phyloP scores from a whole-genome alignment of 2,329 filamentous ascomycete species.

The Thyridium curvatum region DNA sequence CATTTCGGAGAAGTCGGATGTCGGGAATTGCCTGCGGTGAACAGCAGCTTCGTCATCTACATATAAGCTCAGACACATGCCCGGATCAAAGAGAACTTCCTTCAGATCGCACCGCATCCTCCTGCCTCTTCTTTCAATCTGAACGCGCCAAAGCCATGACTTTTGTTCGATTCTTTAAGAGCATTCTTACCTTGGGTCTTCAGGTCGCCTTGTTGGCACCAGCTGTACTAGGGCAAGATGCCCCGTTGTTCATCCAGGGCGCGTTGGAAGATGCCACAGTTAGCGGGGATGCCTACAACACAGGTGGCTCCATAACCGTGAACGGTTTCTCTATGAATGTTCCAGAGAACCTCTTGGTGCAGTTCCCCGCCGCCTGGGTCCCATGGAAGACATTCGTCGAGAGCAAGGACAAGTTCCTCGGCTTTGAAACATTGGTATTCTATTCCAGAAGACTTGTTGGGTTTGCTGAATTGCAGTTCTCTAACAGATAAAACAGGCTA shows the following conservation, averaged over 20 bases:
- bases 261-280: constrained; percentile 22
- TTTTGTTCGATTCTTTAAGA: no score
- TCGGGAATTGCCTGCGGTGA: no score
- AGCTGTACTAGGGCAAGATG: constrained; percentile 10
- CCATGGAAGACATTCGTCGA: constrained; percentile 32
- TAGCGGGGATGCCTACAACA: constrained; percentile 30
- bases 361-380: constrained; percentile 39
- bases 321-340: constrained; percentile 37
- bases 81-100: no score
- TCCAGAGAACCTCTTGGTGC: constrained; percentile 41
- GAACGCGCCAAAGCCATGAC: no score
- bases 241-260: constrained; percentile 24
- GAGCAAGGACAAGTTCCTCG: constrained; percentile 20
- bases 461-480: no score
- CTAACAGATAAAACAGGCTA: constrained; percentile 16
- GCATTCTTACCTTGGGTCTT: no score
- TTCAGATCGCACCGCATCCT: no score
- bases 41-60: no score
- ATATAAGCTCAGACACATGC: no score
- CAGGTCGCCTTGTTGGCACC: background rate
- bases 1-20: no score
- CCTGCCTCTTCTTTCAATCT: no score
- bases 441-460: background rate
- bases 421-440: constrained; percentile 27
- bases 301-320: constrained; percentile 36